Percentiles rank a stretch among this genome's conserved stretches.
These are phyloP conservation scores for Strigomonas culicis DNA, from an alignment of 208 protist genomes.

Conservation along the genomic window DNA sequence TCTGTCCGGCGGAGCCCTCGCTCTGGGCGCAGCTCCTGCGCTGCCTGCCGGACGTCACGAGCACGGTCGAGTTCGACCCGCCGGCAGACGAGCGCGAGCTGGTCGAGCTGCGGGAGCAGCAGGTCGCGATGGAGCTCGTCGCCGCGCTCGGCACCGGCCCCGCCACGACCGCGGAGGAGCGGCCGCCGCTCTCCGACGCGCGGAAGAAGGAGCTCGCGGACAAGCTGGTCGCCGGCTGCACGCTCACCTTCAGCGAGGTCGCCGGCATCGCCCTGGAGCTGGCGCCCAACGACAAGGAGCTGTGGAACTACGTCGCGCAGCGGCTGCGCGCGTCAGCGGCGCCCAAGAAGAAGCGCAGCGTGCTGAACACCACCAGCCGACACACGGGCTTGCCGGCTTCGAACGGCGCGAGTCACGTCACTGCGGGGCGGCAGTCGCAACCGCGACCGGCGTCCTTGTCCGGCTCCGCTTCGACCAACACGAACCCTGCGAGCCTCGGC, in stretches of 20 bases:
- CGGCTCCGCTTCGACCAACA: no score
- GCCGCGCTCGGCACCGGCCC: not conserved
- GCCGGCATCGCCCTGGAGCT: constrained; percentile 17
- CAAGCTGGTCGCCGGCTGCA: constrained; percentile 14
- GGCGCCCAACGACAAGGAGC: constrained; percentile 7
- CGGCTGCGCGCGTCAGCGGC: constrained; percentile 4
- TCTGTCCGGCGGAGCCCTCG: constrained; percentile 12
- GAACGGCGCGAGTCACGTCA: not conserved
- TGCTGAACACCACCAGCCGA: not conserved
- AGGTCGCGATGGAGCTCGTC: constrained; percentile 1
- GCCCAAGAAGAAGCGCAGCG: not conserved
- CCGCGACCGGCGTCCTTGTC: not conserved
- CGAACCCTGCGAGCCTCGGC: not conserved
- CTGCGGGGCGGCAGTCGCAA: not conserved
- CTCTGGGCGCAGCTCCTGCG: constrained; percentile 20
- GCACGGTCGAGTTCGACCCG: constrained; percentile 23
- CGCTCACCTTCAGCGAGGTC: constrained; percentile 19
- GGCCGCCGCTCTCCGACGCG: not conserved
- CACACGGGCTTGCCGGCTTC: not conserved
- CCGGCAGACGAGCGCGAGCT: constrained; percentile 19
- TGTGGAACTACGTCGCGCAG: constrained; percentile 17
- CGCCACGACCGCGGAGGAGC: not conserved
- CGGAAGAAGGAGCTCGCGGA: constrained; percentile 1
- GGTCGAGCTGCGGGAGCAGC: constrained; percentile 13
- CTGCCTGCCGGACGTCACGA: constrained; percentile 4